Base-by-base conservation (phyloP, 2,329 filamentous ascomycete genomes). In the Phaeosphaeria sp. region DNA sequence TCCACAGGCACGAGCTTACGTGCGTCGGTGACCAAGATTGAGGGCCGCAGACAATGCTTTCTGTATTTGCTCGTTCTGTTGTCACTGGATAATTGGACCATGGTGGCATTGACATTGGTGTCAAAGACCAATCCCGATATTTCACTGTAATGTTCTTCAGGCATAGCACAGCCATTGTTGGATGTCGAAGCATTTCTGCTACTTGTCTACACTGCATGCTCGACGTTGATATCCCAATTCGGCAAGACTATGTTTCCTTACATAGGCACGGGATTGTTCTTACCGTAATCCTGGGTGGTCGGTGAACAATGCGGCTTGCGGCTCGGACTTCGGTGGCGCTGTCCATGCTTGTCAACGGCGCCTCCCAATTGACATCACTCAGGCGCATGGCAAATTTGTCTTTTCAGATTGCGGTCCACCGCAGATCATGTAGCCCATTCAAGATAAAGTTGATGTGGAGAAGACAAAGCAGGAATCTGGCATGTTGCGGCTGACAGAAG, bases 391-490 rank as follows among this genome's bases (percentile, higher is more conserved):
- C 30, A 10, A 44, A 21, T 22, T 44, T 21, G 42, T 17, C 42
- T 21, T 22, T 1, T 44, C 21, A 44, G 10, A 44, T 9, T 18
- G 20, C 7, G 39, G 20, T 42, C 39, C 39, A 21, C 42, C 18
- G 42, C 21, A 13, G 42, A 44, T 44, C 42, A 15, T 15, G 15
- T 21, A 44, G 10, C 46, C 27, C 36, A 33, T 36, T 36, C 27
- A 30, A 33, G 46, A 27, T 36, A 33, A 36, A 33, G 23, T 25
- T 36, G 46, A 20, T 49, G 10, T 21, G 23, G 30, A 39, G 30
- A 17, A 21, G 48, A 33, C 30, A 41, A 50, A 50, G 48, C 48
- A 50, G 33, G 48, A 50, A 36, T 13, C 30, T 50, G 7, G 36
- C 18, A 23, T 22, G 17, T 39, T 30, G 48, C 48, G 48, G 48